A percentile compares a stretch with the other conserved stretches of the same genome.
phyloP scores from a whole-genome alignment of 169 alveolate species.

The Eimeria maxima region DNA sequence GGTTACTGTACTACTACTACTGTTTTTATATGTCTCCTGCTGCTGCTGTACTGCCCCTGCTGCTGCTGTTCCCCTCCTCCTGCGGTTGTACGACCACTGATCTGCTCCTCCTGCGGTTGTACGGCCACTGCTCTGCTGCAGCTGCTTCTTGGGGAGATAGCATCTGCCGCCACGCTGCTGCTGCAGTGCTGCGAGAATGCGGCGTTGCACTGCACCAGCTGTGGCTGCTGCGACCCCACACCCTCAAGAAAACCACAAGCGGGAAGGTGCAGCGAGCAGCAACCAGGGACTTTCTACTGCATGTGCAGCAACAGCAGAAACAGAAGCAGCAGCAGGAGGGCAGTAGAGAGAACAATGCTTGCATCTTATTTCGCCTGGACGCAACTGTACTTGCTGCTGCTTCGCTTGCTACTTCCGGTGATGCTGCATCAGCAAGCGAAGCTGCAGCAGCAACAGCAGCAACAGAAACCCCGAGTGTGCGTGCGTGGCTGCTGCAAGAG shows the following conservation, averaged over 20 bases:
- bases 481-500: not conserved
- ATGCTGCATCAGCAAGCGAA: not conserved
- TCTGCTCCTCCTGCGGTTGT: too few species aligned
- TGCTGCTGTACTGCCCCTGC: not conserved
- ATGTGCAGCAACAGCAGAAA: not conserved
- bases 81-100: too few species aligned
- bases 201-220: not conserved
- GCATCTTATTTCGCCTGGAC: conserved; percentile 29
- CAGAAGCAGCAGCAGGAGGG: conserved; percentile 10
- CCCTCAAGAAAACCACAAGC: not conserved
- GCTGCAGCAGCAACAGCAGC: conserved; percentile 21
- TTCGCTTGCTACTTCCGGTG: not conserved
- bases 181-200: not conserved
- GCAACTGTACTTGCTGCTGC: conserved; percentile 16
- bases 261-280: not conserved
- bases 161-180: not conserved
- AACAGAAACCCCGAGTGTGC: not conserved
- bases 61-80: too few species aligned
- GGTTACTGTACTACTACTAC: not conserved
- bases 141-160: not conserved
- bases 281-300: not conserved
- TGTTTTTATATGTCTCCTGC: not conserved
- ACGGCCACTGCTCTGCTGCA: not conserved
- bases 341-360: conserved; percentile 56
- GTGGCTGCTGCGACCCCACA: not conserved